phyloP scores from a whole-genome alignment of 2,329 filamentous ascomycete genomes.

The Paradendryphiella salina region DNA sequence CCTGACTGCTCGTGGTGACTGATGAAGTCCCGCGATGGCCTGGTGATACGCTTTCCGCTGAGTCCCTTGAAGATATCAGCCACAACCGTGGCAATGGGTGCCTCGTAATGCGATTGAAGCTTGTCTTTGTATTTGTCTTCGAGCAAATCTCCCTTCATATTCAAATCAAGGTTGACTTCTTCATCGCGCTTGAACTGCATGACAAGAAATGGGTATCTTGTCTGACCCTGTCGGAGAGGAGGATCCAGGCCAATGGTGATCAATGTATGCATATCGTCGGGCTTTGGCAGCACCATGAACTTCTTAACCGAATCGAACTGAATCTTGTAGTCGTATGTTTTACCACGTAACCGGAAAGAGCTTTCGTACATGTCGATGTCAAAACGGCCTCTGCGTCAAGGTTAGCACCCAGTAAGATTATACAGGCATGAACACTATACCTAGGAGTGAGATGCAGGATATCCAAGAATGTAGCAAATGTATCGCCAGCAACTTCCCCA shows the following conservation, averaged over 20 bases:
- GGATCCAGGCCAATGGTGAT: slow-evolving; percentile 94
- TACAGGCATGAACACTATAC: slow-evolving; percentile 52
- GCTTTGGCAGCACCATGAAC: slow-evolving; percentile 97
- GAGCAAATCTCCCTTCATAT: slow-evolving; percentile 88
- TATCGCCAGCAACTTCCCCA: slow-evolving; percentile 97
- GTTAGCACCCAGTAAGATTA: slow-evolving; percentile 1
- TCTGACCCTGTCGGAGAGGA: slow-evolving; percentile 93
- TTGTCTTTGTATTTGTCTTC: slow-evolving; percentile 88
- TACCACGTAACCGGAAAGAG: slow-evolving; percentile 94
- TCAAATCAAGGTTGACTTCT: slow-evolving; percentile 93
- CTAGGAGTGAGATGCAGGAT: slow-evolving; percentile 94
- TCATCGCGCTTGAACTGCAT: slow-evolving; percentile 99
- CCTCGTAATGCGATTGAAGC: slow-evolving; percentile 83
- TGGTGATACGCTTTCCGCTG: slow-evolving; percentile 91
- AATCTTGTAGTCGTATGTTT: slow-evolving; percentile 99
- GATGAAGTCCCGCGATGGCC: slow-evolving; percentile 90
- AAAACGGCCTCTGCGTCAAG: slow-evolving; percentile 80
- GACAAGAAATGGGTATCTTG: slow-evolving; percentile 94
- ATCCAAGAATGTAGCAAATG: slow-evolving; percentile 95
- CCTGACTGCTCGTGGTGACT: slow-evolving; percentile 92
- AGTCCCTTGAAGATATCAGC: slow-evolving; percentile 94
- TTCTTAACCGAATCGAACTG: slow-evolving; percentile 98
- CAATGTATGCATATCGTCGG: slow-evolving; percentile 95
- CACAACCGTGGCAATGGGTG: slow-evolving; percentile 86
- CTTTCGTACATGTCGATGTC: slow-evolving; percentile 99